Base-by-base conservation (phyloP, 2,329 filamentous ascomycete species). In the Madurella mycetomatis region DNA sequence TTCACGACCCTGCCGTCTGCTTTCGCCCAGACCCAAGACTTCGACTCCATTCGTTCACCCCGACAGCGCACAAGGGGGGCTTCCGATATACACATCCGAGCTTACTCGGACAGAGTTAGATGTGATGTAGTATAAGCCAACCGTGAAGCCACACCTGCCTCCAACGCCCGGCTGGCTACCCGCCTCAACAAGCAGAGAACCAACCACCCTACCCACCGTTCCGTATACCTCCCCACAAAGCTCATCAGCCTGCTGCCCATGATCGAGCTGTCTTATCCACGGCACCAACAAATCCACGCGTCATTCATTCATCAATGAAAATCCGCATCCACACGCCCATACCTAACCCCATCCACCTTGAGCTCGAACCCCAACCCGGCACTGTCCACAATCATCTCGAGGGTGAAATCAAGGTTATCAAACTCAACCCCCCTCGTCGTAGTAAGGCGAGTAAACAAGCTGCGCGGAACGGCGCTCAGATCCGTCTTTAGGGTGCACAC, bases 401-500 rank as follows among this genome's bases (percentile, higher is more conserved):
- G 79, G 11, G 87, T 89, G 57, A 92, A 92, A 66, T 92, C 87
- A 31, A 92, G 73, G 60, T 90, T 91, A 62, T 90, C 86, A 70
- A 92, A 92, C 70, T 90, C 88, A 5, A 90, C 84, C 1, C 88
- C 88, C 51, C 87, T 79, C 2, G 88, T 92, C 12, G 88, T 92
- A 15, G 87, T 91, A 58, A 92, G 70, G 13, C 86, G 73, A 1
- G 87, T 90, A 65, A 92, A 92, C 11, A 91, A 67, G 55, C 78
- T 84, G 60, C 85, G 80, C 1, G 88, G 88, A 16, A 92, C 88
- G 0, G 86, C 86, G 47, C 84, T 85, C 12, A 92, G 73, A 64
- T 92, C 88, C 15, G 88, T 92, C n/a, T 84, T 90, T 40, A 92
- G 74, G 1, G 87, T 92, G 70, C 87, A 92, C 25, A 92, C 87